Conservation (phyloP, 1,284 basidiomycete genomes). For the Fistulinella staudtii region DNA sequence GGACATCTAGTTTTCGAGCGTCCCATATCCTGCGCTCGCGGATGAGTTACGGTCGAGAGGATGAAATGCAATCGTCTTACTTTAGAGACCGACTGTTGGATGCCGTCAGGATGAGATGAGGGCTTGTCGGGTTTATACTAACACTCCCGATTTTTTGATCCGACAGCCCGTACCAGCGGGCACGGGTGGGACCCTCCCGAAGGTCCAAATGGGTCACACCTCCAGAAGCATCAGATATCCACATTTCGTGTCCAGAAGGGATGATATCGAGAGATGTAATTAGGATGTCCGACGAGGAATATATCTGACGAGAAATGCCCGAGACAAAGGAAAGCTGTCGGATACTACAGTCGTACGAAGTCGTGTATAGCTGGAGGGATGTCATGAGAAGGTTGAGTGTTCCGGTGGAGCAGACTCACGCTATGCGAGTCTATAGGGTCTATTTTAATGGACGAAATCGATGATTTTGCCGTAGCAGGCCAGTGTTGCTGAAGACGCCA, state of each 20-base stretch:
- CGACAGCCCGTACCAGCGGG: conserved; percentile 60
- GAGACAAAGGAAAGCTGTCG: conserved; percentile 67
- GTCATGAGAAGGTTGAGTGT: conserved; percentile 1
- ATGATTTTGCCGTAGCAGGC: conserved; percentile 74
- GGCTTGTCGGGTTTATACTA: conserved; percentile 69
- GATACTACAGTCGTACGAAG: conserved; percentile 73
- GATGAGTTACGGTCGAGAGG: too few species aligned
- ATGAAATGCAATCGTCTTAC: too few species aligned
- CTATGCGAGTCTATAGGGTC: conserved; percentile 69
- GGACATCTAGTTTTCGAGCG: conserved; percentile 52
- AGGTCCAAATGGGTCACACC: conserved; percentile 70
- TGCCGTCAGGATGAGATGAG: conserved; percentile 63
- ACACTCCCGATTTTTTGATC: conserved; percentile 71
- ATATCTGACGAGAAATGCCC: conserved; percentile 64
- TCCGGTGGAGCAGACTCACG: conserved; percentile 36
- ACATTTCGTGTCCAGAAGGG: conserved; percentile 68
- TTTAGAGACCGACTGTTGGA: conserved; percentile 67
- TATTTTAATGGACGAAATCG: conserved; percentile 70
- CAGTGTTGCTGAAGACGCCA: conserved; percentile 79
- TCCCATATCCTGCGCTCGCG: conserved; percentile 82
- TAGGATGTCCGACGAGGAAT: conserved; percentile 53
- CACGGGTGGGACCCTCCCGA: conserved; percentile 54
- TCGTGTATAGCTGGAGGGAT: conserved; percentile 60
- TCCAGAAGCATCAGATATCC: conserved; percentile 70
- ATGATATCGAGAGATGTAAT: conserved; percentile 65